These are phyloP conservation scores for Penicillium maclennaniae DNA, from an alignment of 495 filamentous ascomycete species.

Conservation along the genomic window DNA sequence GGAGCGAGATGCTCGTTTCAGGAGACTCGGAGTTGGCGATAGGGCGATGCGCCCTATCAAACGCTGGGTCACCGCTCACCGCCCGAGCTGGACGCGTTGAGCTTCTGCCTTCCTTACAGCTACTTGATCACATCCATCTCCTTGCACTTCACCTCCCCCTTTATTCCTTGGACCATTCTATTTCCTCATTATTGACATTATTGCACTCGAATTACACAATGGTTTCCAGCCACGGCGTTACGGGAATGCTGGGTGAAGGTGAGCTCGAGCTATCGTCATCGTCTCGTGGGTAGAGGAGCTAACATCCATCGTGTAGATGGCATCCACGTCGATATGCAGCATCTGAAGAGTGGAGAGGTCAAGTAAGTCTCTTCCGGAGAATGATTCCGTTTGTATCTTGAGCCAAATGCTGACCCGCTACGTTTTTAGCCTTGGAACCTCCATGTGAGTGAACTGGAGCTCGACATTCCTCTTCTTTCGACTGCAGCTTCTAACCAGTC, in stretches of 20 bases:
- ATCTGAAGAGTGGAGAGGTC: conserved; percentile 82
- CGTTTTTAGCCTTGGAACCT: conserved; percentile 76
- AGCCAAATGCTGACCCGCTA: conserved; percentile 25
- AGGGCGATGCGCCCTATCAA: conserved; percentile 23
- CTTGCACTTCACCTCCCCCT: conserved; percentile 12
- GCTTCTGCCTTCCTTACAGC: conserved; percentile 36
- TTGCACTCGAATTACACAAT: conserved; percentile 23
- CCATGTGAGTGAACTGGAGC: conserved; percentile 67
- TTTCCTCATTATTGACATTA: not conserved
- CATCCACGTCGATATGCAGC: conserved; percentile 97
- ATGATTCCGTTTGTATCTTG: not conserved
- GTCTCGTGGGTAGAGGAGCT: conserved; percentile 14
- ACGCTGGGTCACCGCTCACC: conserved; percentile 24
- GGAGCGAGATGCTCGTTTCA: conserved; percentile 17
- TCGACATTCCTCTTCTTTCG: conserved; percentile 13
- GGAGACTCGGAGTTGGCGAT: conserved; percentile 29
- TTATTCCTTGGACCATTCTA: not conserved
- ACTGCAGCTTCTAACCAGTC: conserved; percentile 11
- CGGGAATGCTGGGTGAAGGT: conserved; percentile 74
- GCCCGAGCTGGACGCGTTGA: conserved; percentile 38
- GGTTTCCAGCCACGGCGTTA: conserved; percentile 48
- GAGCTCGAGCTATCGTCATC: conserved; percentile 26
- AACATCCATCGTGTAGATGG: conserved; percentile 64
- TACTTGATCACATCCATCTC: conserved; percentile 23
- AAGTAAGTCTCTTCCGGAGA: conserved; percentile 60